Percentiles rank a stretch among this genome's conserved stretches.
phyloP scores from a whole-genome alignment of 208 protist genomes.

The Leishmania martiniquensis region DNA sequence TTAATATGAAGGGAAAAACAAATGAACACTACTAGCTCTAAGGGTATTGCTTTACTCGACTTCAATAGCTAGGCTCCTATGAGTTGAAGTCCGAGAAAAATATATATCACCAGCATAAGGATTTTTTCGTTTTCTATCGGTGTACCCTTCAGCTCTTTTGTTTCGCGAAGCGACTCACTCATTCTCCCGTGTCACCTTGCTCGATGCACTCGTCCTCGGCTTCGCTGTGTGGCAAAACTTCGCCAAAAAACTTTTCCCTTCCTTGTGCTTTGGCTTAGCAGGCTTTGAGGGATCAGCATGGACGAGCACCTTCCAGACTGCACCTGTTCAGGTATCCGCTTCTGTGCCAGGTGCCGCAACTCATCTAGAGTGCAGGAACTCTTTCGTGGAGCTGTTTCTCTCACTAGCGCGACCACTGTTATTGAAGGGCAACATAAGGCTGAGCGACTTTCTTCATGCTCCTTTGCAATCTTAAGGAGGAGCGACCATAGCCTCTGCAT shows the following conservation, averaged over 20 bases:
- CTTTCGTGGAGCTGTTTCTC: conserved; percentile 34
- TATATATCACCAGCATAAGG: not conserved
- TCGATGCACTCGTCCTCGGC: not conserved
- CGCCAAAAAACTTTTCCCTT: not conserved
- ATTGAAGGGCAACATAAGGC: conserved; percentile 52
- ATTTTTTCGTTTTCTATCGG: too few species aligned
- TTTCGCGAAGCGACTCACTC: too few species aligned
- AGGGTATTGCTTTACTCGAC: too few species aligned
- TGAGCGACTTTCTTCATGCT: conserved; percentile 76
- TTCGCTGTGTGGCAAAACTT: not conserved
- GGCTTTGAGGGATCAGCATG: not conserved
- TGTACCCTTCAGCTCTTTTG: not conserved
- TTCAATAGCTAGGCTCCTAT: not conserved
- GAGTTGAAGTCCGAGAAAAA: not conserved
- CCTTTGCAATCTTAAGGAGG: conserved; percentile 48
- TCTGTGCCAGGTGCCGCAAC: conserved; percentile 57
- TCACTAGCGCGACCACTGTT: conserved; percentile 38
- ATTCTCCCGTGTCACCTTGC: not conserved
- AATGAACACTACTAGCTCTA: not conserved
- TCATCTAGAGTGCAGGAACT: conserved; percentile 57
- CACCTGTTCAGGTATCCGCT: conserved; percentile 77
- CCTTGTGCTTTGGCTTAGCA: not conserved
- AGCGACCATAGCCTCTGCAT: conserved; percentile 54
- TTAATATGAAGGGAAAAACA: not conserved
- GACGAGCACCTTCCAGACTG: conserved; percentile 24